Base-by-base conservation (phyloP, 2,329 filamentous ascomycete species). In the Botrytis galanthina region DNA sequence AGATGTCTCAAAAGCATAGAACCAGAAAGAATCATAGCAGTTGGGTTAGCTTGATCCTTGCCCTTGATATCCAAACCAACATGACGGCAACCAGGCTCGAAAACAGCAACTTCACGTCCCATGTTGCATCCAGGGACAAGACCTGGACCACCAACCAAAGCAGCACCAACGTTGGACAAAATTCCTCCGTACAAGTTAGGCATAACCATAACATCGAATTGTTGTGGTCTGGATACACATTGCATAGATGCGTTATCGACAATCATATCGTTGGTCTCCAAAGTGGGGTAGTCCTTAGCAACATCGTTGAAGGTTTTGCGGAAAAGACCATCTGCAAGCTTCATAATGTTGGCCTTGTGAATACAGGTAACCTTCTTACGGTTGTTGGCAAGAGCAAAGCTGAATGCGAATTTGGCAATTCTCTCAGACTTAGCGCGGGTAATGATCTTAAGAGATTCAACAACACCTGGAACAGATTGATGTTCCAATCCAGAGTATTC, bases 321-420 rank as follows among this genome's bases (percentile, higher is more conserved):
- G 93, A 99, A 99, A 73, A 99, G 93, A 85, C 96, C 96, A 80
- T 99, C 96, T 83, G 95, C 95, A 74, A 99, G 89, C 90, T 99
- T 99, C 96, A 99, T 99, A 87, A 99, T 99, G 89, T 99, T 99
- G 86, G 96, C 96, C 90, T 99, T 99, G 92, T 99, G 96, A 83
- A 99, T 98, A 87, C 95, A 98, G 79, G 96, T 98, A 74, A 99
- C 94, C 92, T 98, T 98, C 89, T 97, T 95, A 83, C 96, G 91
- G 90, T 97, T 95, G 89, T 99, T 99, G 85, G 96, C 96, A 74
- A 98, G 92, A 74, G 96, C 96, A 82, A 99, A 99, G 83, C 93
- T 92, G 84, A 98, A 98, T 78, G 96, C 96, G 83, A 99, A 99
- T 86, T 97, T 97, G 86, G 95, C 94, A 82, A 99, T 99, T 83